Base-by-base conservation (phyloP, 352 stramenopile species). In the Phytophthora nicotianae region DNA sequence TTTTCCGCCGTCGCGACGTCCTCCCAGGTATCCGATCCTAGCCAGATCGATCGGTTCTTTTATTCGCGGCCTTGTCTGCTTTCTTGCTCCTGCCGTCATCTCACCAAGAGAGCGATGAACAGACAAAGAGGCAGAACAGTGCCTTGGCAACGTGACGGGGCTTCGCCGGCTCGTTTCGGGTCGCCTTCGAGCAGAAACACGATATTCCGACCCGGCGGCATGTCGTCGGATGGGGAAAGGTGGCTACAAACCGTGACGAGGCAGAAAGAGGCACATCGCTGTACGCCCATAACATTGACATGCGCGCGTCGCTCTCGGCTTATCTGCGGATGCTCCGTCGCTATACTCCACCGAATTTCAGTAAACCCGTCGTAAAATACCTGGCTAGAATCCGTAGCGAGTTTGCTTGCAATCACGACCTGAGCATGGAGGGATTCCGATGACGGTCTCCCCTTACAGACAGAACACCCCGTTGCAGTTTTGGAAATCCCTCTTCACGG, bases 201-300 rank as follows among this genome's bases (percentile, higher is more conserved):
- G 54, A 58, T 53, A 32, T 70, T 70, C 62, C 62, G 62, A 67
- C 62, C 49, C 20, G n/a, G 21, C 35, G 62, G 41, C 62, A 62
- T n/a, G 21, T 58, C 56, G 23, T 29, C 37, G 50, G 62, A 66
- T 70, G 62, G 62, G 50, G 37, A 45, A n/a, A 65, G 56, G 62
- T 70, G 62, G 57, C 50, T 70, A 70, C 62, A 66, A 46, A 45
- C 49, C 32, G 56, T 41, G 62, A 70, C 62, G 57, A 70, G 62
- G 56, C 62, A 70, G 56, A 60, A 60, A 5, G 13, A 16, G 32
- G 13, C 32, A 10, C 55, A 69, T 33, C 21, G 53, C 33, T 27
- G n/a, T 17, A 20, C 24, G 19, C 37, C 45, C 33, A 14, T 6
- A 35, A n/a, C 29, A 21, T 51, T 50, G 54, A 53, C 47, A 46